Conservation (phyloP, 1,139 yeast genomes). For the Meyerozyma guilliermondii region DNA sequence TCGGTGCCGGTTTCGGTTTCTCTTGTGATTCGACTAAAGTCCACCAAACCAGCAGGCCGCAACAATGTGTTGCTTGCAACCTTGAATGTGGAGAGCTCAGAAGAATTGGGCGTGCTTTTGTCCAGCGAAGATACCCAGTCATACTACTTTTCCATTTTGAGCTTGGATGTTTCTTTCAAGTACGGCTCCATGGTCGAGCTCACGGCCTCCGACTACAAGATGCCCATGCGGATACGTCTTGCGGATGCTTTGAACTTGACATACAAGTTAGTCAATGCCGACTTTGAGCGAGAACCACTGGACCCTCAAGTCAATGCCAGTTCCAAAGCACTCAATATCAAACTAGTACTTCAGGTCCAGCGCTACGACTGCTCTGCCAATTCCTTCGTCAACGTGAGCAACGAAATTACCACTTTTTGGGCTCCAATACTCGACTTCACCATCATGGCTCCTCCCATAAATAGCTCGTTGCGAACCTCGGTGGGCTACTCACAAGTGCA, state of each 20-base stretch:
- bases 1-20: constrained; percentile 43
- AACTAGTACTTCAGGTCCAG: constrained; percentile 25
- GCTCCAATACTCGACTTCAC: constrained; percentile 58
- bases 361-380: constrained; percentile 8
- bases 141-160: constrained; percentile 33
- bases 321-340: constrained; percentile 30
- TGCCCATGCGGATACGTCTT: constrained; percentile 28
- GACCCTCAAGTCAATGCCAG: constrained; percentile 10
- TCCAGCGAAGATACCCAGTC: constrained; percentile 8
- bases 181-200: constrained; percentile 27
- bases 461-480: constrained; percentile 30
- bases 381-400: constrained; percentile 16
- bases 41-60: constrained; percentile 54
- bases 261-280: constrained; percentile 36
- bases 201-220: constrained; percentile 18
- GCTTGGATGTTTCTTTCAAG: constrained; percentile 37
- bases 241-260: constrained; percentile 37
- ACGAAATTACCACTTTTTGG: constrained; percentile 51
- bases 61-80: constrained; percentile 48
- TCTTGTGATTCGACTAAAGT: constrained; percentile 50
- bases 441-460: constrained; percentile 42
- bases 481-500: constrained; percentile 19
- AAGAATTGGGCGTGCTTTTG: constrained; percentile 26
- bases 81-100: constrained; percentile 52
- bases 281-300: constrained; percentile 19